These are phyloP conservation scores for Cyclocybe cylindracea DNA, from an alignment of 768 basidiomycete genomes.

Conservation along the genomic window DNA sequence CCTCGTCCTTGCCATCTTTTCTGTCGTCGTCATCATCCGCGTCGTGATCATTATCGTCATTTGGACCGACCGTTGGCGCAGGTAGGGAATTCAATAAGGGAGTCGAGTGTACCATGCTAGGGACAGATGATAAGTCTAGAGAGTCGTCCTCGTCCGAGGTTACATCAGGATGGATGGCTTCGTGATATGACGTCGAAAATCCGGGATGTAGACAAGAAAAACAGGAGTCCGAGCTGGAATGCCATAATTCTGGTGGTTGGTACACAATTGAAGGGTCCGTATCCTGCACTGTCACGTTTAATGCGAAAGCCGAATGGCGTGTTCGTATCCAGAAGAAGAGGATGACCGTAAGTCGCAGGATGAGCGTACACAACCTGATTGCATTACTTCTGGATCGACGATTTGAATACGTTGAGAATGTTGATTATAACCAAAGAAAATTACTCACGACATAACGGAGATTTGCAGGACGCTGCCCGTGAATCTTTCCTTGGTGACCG, in stretches of 20 bases:
- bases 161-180: conserved; percentile 26
- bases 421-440: not conserved
- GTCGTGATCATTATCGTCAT: conserved; percentile 5
- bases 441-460: conserved; percentile 16
- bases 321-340: conserved; percentile 19
- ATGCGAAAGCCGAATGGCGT: conserved; percentile 16
- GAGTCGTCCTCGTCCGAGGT: conserved; percentile 18
- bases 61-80: not conserved
- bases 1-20: conserved; percentile 6
- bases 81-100: not conserved
- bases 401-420: not conserved
- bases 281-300: conserved; percentile 40
- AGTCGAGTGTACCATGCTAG: not conserved
- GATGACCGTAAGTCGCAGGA: conserved; percentile 19
- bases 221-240: conserved; percentile 28
- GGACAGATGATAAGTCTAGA: not conserved
- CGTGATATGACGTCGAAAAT: conserved; percentile 32
- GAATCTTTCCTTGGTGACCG: conserved; percentile 7
- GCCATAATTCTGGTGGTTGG: conserved; percentile 36
- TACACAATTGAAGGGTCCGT: conserved; percentile 39
- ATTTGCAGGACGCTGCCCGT: not conserved
- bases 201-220: conserved; percentile 30
- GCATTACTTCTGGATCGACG: conserved; percentile 7
- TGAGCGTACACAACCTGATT: conserved; percentile 13
- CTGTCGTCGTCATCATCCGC: conserved; percentile 7